phyloP scores from a whole-genome alignment of 2,329 filamentous ascomycete species.

The Fusarium caatingaense region DNA sequence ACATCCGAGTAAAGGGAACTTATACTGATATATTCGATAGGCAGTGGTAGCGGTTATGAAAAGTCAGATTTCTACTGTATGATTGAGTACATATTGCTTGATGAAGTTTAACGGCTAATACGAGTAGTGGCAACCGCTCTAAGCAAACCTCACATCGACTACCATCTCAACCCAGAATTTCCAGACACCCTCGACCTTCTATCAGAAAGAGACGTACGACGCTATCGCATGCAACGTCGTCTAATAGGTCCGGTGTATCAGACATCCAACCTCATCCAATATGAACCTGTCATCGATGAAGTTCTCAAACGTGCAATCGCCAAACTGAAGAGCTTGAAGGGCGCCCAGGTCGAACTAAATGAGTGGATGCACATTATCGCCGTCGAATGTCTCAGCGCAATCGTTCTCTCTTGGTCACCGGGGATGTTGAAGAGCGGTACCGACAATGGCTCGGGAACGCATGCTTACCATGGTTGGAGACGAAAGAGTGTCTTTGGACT shows the following conservation, averaged over 20 bases:
- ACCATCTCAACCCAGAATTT: conserved; percentile 50
- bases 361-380: conserved; percentile 68
- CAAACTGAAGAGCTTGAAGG: conserved; percentile 52
- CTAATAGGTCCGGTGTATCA: conserved; percentile 63
- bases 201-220: conserved; percentile 59
- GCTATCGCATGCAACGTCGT: conserved; percentile 62
- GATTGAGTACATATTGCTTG: conserved; percentile 18
- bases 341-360: conserved; percentile 59
- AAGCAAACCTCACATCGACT: conserved; percentile 56
- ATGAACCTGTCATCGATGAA: conserved; percentile 55
- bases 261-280: conserved; percentile 55
- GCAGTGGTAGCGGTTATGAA: conserved; percentile 59
- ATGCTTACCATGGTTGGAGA: conserved; percentile 63
- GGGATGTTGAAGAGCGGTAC: conserved; percentile 57
- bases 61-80: conserved; percentile 66
- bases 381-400: conserved; percentile 63
- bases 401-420: conserved; percentile 65
- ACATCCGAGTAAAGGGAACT: conserved; percentile 1
- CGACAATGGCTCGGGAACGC: conserved; percentile 60
- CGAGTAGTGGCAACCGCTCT: conserved; percentile 58
- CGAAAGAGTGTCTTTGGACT: conserved; percentile 64
- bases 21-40: not conserved
- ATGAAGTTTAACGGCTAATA: not conserved
- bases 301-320: conserved; percentile 53
- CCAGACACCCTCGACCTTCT: conserved; percentile 63